These are phyloP conservation scores for Dactylonectria estremocensis DNA, from an alignment of 2,329 filamentous ascomycete species.

Conservation along the genomic window DNA sequence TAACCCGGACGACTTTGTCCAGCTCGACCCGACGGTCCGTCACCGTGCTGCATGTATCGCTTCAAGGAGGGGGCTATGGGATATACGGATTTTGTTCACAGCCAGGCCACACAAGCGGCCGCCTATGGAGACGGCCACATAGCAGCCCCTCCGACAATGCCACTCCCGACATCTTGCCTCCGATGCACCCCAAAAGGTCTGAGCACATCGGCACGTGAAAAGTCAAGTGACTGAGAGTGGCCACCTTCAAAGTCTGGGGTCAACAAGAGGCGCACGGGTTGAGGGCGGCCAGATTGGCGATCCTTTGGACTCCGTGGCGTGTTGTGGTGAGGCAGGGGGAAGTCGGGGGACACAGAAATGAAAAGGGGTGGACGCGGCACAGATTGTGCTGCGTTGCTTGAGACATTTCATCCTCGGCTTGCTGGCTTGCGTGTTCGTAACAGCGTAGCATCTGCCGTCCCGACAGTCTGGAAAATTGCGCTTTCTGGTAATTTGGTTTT, in stretches of 20 bases:
- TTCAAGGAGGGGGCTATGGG: constrained; percentile 33
- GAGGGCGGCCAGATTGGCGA: constrained; percentile 45
- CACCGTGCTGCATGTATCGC: constrained; percentile 28
- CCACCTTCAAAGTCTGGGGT: constrained; percentile 38
- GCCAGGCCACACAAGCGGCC: constrained; percentile 38
- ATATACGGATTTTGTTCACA: constrained; percentile 27
- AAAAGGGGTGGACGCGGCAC: constrained; percentile 30
- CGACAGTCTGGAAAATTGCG: constrained; percentile 57
- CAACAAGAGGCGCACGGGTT: constrained; percentile 39
- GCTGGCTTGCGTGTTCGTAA: constrained; percentile 44
- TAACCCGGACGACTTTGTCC: constrained; percentile 19
- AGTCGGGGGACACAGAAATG: constrained; percentile 29
- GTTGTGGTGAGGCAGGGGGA: constrained; percentile 36
- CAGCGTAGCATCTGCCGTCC: constrained; percentile 44
- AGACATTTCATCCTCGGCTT: constrained; percentile 44
- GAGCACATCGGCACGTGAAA: constrained; percentile 32
- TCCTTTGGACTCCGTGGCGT: constrained; percentile 32
- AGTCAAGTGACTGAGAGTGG: constrained; percentile 42
- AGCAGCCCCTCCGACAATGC: constrained; percentile 3
- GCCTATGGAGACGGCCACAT: constrained; percentile 21
- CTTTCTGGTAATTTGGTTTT: constrained; percentile 51
- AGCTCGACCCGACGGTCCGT: constrained; percentile 34
- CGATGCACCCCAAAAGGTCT: background rate
- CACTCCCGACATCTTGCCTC: no score
- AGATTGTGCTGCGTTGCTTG: constrained; percentile 31